Evolutionary conservation across 2,329 filamentous ascomycete species (phyloP).

Genomic region (Ophiostoma populinum): DNA sequence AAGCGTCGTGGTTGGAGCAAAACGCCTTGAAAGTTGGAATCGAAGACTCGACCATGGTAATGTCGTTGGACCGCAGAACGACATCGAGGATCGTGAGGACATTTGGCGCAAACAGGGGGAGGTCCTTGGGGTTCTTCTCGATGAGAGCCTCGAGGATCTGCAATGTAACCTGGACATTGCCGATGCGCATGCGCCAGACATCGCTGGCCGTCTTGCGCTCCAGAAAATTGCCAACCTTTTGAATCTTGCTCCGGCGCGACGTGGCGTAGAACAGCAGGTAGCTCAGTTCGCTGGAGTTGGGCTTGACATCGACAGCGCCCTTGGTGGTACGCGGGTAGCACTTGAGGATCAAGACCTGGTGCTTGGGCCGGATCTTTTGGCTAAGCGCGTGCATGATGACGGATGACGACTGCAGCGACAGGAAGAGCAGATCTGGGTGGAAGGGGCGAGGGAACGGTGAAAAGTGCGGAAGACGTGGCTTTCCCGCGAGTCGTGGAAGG

Average conservation of each 20-base stretch:
- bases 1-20: conserved; percentile 74
- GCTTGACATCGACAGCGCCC: conserved; percentile 79
- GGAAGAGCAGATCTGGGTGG: not conserved
- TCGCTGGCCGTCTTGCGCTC: conserved; percentile 88
- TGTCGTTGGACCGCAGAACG: conserved; percentile 70
- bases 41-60: conserved; percentile 84
- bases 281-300: conserved; percentile 90
- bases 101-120: conserved; percentile 72
- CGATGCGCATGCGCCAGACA: conserved; percentile 75
- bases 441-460: not conserved
- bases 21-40: conserved; percentile 75
- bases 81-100: conserved; percentile 72
- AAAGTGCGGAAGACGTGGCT: too few species aligned
- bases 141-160: conserved; percentile 83
- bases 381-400: conserved; percentile 44
- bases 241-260: conserved; percentile 83
- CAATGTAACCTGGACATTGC: conserved; percentile 87
- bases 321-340: conserved; percentile 92
- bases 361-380: conserved; percentile 70
- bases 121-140: conserved; percentile 79
- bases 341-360: conserved; percentile 89
- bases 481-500: not conserved
- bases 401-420: conserved; percentile 1
- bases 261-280: conserved; percentile 95
- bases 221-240: conserved; percentile 87